These are phyloP conservation scores for Leishmania braziliensis DNA, from an alignment of 208 protist genomes.

Conservation along the genomic window DNA sequence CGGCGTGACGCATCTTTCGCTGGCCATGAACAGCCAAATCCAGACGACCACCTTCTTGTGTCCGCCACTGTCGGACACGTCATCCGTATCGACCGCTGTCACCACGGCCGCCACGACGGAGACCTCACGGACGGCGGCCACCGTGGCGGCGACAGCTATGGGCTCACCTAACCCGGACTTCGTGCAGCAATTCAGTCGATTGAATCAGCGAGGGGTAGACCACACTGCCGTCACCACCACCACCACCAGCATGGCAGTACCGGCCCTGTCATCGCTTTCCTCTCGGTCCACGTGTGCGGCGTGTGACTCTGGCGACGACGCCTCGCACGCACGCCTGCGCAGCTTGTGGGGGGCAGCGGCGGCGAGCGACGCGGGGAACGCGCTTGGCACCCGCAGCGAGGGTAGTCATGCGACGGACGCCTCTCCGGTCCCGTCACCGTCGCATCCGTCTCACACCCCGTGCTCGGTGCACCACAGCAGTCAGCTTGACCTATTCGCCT, in stretches of 20 bases:
- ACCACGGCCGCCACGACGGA: conserved; percentile 7
- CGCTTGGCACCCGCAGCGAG: background rate
- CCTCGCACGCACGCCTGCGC: background rate
- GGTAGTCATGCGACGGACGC: background rate
- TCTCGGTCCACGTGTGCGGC: background rate
- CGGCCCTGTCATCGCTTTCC: too few species aligned
- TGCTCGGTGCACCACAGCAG: conserved; percentile 9
- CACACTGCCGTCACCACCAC: background rate
- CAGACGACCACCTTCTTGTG: conserved; percentile 51
- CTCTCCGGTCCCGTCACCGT: background rate
- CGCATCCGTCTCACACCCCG: background rate
- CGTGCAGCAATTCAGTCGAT: background rate
- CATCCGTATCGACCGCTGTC: conserved; percentile 19
- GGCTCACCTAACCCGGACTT: too few species aligned
- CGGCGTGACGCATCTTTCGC: conserved; percentile 51
- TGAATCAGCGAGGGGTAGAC: background rate
- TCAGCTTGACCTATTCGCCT: conserved; percentile 36
- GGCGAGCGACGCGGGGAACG: background rate
- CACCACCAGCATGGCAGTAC: background rate
- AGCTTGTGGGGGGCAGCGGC: background rate
- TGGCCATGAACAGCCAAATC: conserved; percentile 52
- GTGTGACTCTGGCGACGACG: background rate
- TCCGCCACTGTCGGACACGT: conserved; percentile 26
- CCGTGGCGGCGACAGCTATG: too few species aligned
- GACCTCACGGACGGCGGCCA: background rate